Base-by-base conservation (phyloP, 129 eudicot genomes). In the Artemisia annua region DNA sequence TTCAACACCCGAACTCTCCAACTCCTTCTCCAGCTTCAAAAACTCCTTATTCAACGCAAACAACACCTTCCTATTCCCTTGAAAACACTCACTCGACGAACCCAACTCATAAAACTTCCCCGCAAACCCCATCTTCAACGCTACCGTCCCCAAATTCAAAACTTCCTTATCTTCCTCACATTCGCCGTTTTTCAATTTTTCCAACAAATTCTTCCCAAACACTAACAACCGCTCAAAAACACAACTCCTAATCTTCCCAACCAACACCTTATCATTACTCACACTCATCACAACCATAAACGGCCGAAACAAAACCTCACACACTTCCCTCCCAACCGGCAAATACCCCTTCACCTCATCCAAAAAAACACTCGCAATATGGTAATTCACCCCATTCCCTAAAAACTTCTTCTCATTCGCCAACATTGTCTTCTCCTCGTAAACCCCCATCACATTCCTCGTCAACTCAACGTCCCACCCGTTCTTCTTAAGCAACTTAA, bases 371-470 rank as follows among this genome's bases (percentile, higher is more conserved):
- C 89, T 81, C 18, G 44, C 98, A 15, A 94, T 58, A 80, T 94
- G 97, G 82, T 90, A 90, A 78, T 70, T 79, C 55, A 94, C 98
- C 49, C 98, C 98, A 75, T 84, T 86, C n/a, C 98, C 97, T 63
- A 78, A 55, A 58, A 75, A 58, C 43, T 74, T 81, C 63, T 54
- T 66, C 68, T 87, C 96, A 54, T 55, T 78, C 11, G 83, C 96
- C 14, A 86, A 75, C 53, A 94, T 83, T 6, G 80, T 74, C 28
- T 77, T 67, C 11, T 79, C 78, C 75, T 86, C 88, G 75, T 86
- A 78, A 60, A 86, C 73, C 61, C 39, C 69, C 75, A 87, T 80
- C 50, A 71, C 83, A 1, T 69, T 73, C 35, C 50, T 74, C 64
- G 78, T 63, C 70, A 87, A 62, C 14, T 75, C 86, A 70, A 94